Conservation (phyloP, 2,329 filamentous ascomycete species). For the Sclerotinia sclerotiorum region DNA sequence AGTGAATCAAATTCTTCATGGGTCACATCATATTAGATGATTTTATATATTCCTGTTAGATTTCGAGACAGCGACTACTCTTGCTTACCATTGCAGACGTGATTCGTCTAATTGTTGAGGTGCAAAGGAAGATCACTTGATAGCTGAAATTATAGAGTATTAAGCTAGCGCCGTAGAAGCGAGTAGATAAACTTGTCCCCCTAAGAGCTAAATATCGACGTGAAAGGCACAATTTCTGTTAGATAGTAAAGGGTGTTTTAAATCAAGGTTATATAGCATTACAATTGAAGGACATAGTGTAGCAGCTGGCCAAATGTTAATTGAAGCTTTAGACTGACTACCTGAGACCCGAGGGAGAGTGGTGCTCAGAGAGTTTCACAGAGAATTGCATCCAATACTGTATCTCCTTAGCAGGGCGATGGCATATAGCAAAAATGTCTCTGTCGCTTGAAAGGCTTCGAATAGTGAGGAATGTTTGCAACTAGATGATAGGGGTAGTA, state of each 20-base stretch:
- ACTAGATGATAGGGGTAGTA: too few relatives aligned
- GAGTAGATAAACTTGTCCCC: background rate
- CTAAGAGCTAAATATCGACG: background rate
- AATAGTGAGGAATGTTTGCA: background rate
- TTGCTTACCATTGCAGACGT: background rate
- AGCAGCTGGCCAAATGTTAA: background rate
- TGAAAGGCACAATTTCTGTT: too few relatives aligned
- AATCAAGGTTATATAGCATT: background rate
- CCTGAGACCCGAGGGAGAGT: background rate
- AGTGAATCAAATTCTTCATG: background rate
- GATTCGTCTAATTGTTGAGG: background rate
- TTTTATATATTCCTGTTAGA: too few relatives aligned
- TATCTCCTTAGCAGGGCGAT: too few relatives aligned
- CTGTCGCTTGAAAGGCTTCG: too few relatives aligned
- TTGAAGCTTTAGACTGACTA: background rate
- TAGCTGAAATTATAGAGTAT: background rate
- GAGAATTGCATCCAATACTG: background rate
- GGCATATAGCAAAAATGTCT: background rate
- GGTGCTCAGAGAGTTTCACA: background rate
- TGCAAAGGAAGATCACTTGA: too few relatives aligned
- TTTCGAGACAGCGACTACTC: background rate
- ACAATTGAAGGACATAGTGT: background rate
- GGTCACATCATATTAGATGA: background rate
- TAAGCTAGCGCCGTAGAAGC: background rate
- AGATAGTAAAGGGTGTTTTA: background rate